These are phyloP conservation scores for Metschnikowia henanensis DNA, from an alignment of 805 yeast genomes.

Conservation along the genomic window DNA sequence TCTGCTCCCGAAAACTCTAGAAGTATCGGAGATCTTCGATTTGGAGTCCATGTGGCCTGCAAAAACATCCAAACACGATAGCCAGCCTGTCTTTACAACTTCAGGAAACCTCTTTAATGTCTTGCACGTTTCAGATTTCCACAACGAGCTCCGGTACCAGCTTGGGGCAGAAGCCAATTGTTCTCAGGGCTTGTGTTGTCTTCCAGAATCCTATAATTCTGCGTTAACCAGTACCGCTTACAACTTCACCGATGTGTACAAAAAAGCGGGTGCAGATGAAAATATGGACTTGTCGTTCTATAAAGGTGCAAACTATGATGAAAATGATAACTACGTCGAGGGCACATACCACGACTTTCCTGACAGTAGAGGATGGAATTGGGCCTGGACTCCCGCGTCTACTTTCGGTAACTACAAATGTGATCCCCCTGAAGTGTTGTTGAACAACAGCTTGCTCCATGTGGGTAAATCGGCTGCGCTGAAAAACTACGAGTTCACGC, in stretches of 20 bases:
- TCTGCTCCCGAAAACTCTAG: constrained; percentile 52
- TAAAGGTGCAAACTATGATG: constrained; percentile 31
- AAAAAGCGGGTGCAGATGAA: constrained; percentile 13
- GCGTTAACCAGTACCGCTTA: constrained; percentile 24
- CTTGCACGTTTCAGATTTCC: constrained; percentile 67
- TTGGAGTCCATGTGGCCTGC: constrained; percentile 38
- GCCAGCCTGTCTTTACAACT: constrained; percentile 32
- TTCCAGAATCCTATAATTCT: constrained; percentile 45
- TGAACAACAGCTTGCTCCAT: constrained; percentile 56
- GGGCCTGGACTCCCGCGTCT: constrained; percentile 52
- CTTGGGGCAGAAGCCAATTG: constrained; percentile 62
- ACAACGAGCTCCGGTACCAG: constrained; percentile 53
- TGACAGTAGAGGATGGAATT: constrained; percentile 25
- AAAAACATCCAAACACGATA: constrained; percentile 26
- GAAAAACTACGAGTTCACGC: constrained; percentile 53
- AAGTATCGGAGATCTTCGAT: constrained; percentile 38
- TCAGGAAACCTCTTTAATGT: constrained; percentile 50
- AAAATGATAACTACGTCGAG: constrained; percentile 23
- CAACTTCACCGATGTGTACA: constrained; percentile 32
- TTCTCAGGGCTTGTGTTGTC: constrained; percentile 58
- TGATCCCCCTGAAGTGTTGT: constrained; percentile 63
- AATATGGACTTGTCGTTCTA: constrained; percentile 26
- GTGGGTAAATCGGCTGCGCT: constrained; percentile 34
- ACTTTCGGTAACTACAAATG: constrained; percentile 62
- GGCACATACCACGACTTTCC: constrained; percentile 38